Percentiles rank a stretch among this genome's conserved stretches.
phyloP scores from a whole-genome alignment of 106 monocot species.

The Phalaenopsis aphrodite region DNA sequence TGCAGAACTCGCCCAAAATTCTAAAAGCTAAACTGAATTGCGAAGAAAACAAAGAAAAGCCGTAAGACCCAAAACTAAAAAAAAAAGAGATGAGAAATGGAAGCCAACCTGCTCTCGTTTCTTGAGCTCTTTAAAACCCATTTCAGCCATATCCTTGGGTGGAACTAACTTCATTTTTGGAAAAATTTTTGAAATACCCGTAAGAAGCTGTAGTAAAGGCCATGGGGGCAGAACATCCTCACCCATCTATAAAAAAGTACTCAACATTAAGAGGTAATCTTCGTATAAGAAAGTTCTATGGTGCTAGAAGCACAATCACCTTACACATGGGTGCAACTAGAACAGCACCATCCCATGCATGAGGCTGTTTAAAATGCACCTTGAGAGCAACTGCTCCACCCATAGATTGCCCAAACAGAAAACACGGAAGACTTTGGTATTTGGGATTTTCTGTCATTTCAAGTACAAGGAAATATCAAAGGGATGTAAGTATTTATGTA shows the following conservation, averaged over 20 bases:
- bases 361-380: slow-evolving; percentile 63
- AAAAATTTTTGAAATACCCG: slow-evolving; percentile 52
- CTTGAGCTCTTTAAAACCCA: slow-evolving; percentile 77
- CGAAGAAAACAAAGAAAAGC: not conserved
- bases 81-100: not conserved
- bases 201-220: slow-evolving; percentile 59
- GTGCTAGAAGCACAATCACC: slow-evolving; percentile 20
- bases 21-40: not conserved
- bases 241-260: slow-evolving; percentile 46
- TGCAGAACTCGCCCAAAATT: not conserved
- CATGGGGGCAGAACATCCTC: slow-evolving; percentile 77
- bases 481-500: not conserved
- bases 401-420: slow-evolving; percentile 93
- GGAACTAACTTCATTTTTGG: slow-evolving; percentile 78
- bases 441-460: slow-evolving; percentile 52
- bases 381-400: slow-evolving; percentile 96
- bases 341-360: slow-evolving; percentile 79
- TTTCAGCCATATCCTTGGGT: slow-evolving; percentile 71
- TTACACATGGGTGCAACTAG: slow-evolving; percentile 98
- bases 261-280: not conserved
- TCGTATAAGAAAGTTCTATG: not conserved
- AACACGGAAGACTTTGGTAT: slow-evolving; percentile 63
- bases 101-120: slow-evolving; percentile 71
- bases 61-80: not conserved
- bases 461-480: slow-evolving; percentile 10